Evolutionary conservation across 1,139 yeast genomes (phyloP).

Genomic region (Eremothecium sinecaudum): DNA sequence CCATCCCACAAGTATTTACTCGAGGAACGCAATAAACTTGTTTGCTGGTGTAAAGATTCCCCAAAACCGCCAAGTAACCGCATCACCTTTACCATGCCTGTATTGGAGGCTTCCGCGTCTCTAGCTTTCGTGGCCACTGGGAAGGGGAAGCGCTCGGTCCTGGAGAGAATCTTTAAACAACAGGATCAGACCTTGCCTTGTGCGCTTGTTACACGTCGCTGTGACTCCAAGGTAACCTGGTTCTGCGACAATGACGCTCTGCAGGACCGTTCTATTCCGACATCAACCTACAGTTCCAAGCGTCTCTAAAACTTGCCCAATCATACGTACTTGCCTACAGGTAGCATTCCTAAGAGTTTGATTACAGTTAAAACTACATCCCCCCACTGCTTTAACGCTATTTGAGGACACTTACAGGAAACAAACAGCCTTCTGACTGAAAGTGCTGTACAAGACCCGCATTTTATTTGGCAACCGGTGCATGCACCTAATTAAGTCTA

Average conservation of each 20-base stretch:
- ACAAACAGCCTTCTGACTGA: no score
- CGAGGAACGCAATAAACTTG: slow-evolving; percentile 70
- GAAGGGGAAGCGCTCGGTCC: slow-evolving; percentile 65
- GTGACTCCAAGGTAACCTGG: slow-evolving; percentile 52
- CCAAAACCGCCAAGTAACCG: slow-evolving; percentile 88
- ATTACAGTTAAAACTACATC: no score
- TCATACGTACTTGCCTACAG: no score
- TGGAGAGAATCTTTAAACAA: slow-evolving; percentile 55
- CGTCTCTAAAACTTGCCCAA: no score
- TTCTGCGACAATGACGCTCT: slow-evolving; percentile 72
- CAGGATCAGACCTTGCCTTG: slow-evolving; percentile 57
- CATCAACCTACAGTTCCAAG: slow-evolving; percentile 43
- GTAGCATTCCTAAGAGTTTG: no score
- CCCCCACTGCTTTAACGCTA: no score
- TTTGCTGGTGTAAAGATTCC: slow-evolving; percentile 84
- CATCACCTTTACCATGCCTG: slow-evolving; percentile 89
- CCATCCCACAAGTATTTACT: slow-evolving; percentile 57
- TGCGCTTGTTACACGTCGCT: slow-evolving; percentile 53
- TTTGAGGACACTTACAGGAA: no score
- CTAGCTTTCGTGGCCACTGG: slow-evolving; percentile 89
- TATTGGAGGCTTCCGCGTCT: slow-evolving; percentile 58
- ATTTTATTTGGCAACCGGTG: no score
- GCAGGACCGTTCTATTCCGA: slow-evolving; percentile 46
- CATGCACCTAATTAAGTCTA: no score
- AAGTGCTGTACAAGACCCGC: no score